Evolutionary conservation across 768 basidiomycete genomes (phyloP).

Genomic region (Mycena galericulata): DNA sequence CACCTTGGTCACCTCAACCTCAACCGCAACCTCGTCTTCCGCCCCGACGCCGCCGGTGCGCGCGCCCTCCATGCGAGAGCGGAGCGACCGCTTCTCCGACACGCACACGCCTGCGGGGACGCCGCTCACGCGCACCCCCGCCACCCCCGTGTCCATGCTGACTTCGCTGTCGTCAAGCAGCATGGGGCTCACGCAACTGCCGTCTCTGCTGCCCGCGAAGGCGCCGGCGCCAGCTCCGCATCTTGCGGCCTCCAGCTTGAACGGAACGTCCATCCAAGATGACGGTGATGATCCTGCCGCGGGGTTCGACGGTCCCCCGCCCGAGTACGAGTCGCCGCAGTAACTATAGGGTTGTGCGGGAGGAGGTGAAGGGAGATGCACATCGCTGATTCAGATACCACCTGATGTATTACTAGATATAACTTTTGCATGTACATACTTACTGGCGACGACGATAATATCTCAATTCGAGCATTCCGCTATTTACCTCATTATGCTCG

Average conservation of each 20-base stretch:
- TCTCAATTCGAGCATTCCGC: too few species aligned
- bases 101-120: constrained; percentile 27
- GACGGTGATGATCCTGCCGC: not conserved
- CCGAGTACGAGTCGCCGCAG: constrained; percentile 11
- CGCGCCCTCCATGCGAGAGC: constrained; percentile 28
- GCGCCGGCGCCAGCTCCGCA: not conserved
- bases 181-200: constrained; percentile 9
- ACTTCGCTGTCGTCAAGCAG: constrained; percentile 10
- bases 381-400: too few species aligned
- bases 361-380: too few species aligned
- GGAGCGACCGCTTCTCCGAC: constrained; percentile 17
- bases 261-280: not conserved
- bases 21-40: not conserved
- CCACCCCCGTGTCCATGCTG: constrained; percentile 8
- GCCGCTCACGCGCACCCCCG: constrained; percentile 16
- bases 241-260: not conserved
- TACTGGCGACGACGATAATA: too few species aligned
- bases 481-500: too few species aligned
- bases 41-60: too few species aligned
- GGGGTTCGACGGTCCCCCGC: constrained; percentile 14
- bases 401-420: not conserved
- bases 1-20: too few species aligned
- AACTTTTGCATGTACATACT: too few species aligned
- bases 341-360: not conserved
- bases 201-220: not conserved